Conservation (phyloP, 805 yeast genomes). For the Ogataea corticis region DNA sequence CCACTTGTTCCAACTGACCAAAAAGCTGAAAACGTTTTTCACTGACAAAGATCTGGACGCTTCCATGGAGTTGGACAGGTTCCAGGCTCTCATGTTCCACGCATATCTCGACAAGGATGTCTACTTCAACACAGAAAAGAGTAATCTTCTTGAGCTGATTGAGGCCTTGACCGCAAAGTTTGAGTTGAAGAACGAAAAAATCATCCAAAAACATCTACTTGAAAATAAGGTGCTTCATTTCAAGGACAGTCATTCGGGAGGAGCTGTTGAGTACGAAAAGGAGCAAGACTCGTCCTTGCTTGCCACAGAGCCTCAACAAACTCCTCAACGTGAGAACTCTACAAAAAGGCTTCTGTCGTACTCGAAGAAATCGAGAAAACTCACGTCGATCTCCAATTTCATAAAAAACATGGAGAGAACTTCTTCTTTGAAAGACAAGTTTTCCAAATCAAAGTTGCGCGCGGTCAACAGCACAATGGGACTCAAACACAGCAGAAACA, state of each 20-base stretch:
- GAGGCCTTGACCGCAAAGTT: conserved; percentile 46
- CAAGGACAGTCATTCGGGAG: conserved; percentile 23
- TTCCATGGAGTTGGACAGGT: conserved; percentile 61
- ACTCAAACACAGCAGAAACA: conserved; percentile 1
- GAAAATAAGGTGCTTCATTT: conserved; percentile 28
- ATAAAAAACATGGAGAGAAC: conserved; percentile 53
- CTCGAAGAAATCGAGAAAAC: conserved; percentile 24
- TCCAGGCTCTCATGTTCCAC: conserved; percentile 69
- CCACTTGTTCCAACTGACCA: conserved; percentile 58
- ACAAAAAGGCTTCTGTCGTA: conserved; percentile 16
- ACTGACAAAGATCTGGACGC: conserved; percentile 46
- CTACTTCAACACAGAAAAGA: conserved; percentile 73
- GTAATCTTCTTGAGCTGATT: conserved; percentile 58
- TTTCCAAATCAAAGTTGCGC: conserved; percentile 16
- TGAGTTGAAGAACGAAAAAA: conserved; percentile 39
- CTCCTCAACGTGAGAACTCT: conserved; percentile 16
- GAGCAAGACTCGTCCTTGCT: conserved; percentile 12
- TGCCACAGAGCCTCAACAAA: conserved; percentile 2
- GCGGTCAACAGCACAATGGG: conserved; percentile 4
- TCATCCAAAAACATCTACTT: conserved; percentile 38
- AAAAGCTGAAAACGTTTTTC: conserved; percentile 63
- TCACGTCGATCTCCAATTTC: conserved; percentile 39
- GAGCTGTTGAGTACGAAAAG: conserved; percentile 12
- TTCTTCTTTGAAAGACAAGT: conserved; percentile 34
- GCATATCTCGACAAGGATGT: conserved; percentile 64